Percentiles rank a stretch among this genome's conserved stretches.
Conservation (phyloP, 805 yeast species). For the Kuraishia hungarica region DNA sequence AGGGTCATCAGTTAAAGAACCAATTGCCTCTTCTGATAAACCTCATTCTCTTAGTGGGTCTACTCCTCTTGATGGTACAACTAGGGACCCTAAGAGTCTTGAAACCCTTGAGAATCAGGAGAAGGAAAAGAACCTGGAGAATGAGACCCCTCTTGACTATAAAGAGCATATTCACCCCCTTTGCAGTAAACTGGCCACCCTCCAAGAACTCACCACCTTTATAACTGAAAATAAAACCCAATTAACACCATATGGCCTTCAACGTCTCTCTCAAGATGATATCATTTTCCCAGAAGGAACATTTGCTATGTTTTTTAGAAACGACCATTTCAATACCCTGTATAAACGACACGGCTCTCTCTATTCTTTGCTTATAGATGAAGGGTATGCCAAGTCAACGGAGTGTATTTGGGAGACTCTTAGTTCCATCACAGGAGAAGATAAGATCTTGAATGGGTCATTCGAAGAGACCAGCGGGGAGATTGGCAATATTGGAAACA, state of each 20-base stretch:
- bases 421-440: slow-evolving; percentile 57
- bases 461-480: slow-evolving; percentile 22
- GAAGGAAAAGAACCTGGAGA: too few relatives aligned
- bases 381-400: slow-evolving; percentile 39
- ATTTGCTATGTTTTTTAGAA: slow-evolving; percentile 71
- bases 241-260: slow-evolving; percentile 61
- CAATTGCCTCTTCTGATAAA: too few relatives aligned
- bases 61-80: too few relatives aligned
- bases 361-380: slow-evolving; percentile 66
- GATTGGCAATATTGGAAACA: not conserved
- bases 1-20: too few relatives aligned
- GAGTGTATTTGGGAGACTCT: slow-evolving; percentile 81
- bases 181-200: not conserved
- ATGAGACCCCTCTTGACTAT: too few relatives aligned
- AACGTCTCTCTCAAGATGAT: slow-evolving; percentile 24
- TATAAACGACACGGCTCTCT: slow-evolving; percentile 40
- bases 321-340: slow-evolving; percentile 80
- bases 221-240: slow-evolving; percentile 64
- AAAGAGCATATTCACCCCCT: too few relatives aligned
- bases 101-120: too few relatives aligned
- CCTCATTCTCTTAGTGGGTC: too few relatives aligned
- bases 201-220: slow-evolving; percentile 23
- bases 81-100: too few relatives aligned
- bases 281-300: slow-evolving; percentile 39
- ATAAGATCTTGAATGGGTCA: slow-evolving; percentile 58